phyloP scores from a whole-genome alignment of 495 filamentous ascomycete species.

The Venustampulla echinocandica region DNA sequence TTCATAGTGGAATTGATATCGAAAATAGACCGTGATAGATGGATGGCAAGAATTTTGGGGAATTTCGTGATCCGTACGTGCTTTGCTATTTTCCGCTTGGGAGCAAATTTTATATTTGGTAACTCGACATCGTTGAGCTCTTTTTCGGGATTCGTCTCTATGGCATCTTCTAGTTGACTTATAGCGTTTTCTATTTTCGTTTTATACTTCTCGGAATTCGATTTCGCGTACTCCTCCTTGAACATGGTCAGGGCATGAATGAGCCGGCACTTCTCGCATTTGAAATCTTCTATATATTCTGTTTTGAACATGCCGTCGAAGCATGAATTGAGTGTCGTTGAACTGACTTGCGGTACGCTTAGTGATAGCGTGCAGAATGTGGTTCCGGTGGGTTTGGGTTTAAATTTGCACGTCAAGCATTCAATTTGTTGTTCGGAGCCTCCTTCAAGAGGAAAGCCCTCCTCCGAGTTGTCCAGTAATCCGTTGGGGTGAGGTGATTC shows the following conservation, averaged over 20 bases:
- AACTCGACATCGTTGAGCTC: conserved; percentile 56
- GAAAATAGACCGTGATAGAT: conserved; percentile 87
- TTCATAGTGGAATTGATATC: conserved; percentile 70
- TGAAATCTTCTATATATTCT: conserved; percentile 94
- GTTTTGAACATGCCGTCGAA: conserved; percentile 92
- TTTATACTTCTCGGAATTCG: conserved; percentile 31
- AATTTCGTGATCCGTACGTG: conserved; percentile 79
- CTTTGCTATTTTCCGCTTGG: conserved; percentile 74
- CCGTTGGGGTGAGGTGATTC: conserved; percentile 11
- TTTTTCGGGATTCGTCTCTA: conserved; percentile 69
- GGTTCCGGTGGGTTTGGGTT: conserved; percentile 71
- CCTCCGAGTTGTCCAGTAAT: conserved; percentile 38
- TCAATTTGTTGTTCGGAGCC: conserved; percentile 85
- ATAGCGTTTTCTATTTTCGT: conserved; percentile 48
- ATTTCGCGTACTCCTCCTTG: conserved; percentile 35
- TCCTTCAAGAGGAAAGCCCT: conserved; percentile 81
- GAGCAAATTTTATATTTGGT: conserved; percentile 63
- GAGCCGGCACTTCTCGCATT: conserved; percentile 87
- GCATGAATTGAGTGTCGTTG: conserved; percentile 49
- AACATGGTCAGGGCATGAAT: conserved; percentile 56
- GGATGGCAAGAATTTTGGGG: conserved; percentile 81
- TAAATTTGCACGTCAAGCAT: conserved; percentile 81
- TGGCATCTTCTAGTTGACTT: conserved; percentile 45
- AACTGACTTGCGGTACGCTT: conserved; percentile 68
- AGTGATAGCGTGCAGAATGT: conserved; percentile 89